phyloP scores from a whole-genome alignment of 1,284 basidiomycete genomes.

The Inonotus obliquus region DNA sequence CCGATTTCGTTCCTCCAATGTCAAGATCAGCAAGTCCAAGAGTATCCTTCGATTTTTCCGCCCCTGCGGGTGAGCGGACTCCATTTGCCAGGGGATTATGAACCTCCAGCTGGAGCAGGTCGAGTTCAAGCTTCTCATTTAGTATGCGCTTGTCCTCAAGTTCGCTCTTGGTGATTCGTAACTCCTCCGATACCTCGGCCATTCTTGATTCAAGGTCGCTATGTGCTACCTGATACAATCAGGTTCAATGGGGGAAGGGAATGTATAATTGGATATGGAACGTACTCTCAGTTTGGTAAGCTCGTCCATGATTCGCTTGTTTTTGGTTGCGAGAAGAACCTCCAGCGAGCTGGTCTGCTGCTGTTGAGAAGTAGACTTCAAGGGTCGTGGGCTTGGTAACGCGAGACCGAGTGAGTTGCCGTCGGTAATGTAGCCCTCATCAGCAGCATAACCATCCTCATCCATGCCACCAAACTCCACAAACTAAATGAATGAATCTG shows the following conservation, averaged over 20 bases:
- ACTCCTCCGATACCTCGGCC: constrained; percentile 51
- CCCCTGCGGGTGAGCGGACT: constrained; percentile 24
- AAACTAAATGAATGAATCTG: constrained; percentile 47
- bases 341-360: constrained; percentile 83
- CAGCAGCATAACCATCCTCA: constrained; percentile 54
- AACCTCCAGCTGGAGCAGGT: constrained; percentile 78
- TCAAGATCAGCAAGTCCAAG: constrained; percentile 71
- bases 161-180: constrained; percentile 58
- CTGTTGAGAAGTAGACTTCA: constrained; percentile 59
- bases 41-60: constrained; percentile 23
- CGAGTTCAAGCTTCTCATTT: constrained; percentile 89
- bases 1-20: constrained; percentile 52
- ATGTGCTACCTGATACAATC: constrained; percentile 65
- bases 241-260: constrained; percentile 7
- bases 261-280: constrained; percentile 6
- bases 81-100: constrained; percentile 35
- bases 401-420: constrained; percentile 46
- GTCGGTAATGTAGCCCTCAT: constrained; percentile 26
- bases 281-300: constrained; percentile 84
- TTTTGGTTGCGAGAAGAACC: constrained; percentile 87
- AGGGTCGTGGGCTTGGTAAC: constrained; percentile 84
- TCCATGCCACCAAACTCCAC: constrained; percentile 90
- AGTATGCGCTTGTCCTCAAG: constrained; percentile 73
- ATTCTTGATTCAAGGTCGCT: constrained; percentile 73
- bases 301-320: constrained; percentile 91